Conservation (phyloP, 1,139 yeast species). For the Saccharomyces pastorianus region DNA sequence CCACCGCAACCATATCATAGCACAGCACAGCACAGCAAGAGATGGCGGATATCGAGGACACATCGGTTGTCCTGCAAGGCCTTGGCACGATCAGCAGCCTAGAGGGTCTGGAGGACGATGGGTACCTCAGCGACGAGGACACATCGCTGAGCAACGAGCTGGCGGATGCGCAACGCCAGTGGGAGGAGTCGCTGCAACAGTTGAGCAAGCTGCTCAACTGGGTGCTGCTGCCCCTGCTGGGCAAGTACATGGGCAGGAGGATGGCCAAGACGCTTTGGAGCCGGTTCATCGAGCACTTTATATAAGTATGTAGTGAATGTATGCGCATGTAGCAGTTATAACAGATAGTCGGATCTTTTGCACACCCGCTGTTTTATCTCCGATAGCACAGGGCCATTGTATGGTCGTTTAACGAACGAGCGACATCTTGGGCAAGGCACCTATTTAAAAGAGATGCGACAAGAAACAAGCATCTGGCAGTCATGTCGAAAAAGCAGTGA, state of each 20-base stretch:
- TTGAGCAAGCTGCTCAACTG: constrained; percentile 44
- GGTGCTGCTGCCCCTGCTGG: constrained; percentile 50
- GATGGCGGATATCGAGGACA: constrained; percentile 2
- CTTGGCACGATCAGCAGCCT: not conserved
- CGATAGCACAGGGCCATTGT: not conserved
- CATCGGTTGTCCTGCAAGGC: constrained; percentile 1
- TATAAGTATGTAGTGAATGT: not conserved
- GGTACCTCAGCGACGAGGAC: constrained; percentile 11
- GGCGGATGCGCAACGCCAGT: constrained; percentile 46
- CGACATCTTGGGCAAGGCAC: not conserved
- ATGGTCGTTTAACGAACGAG: not conserved
- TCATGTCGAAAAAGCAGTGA: not conserved
- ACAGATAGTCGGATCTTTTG: not conserved
- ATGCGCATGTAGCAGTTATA: not conserved
- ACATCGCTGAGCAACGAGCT: constrained; percentile 10
- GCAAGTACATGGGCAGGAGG: constrained; percentile 52
- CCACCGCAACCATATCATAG: not conserved
- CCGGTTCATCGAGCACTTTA: constrained; percentile 10
- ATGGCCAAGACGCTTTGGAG: constrained; percentile 37
- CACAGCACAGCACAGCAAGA: not conserved
- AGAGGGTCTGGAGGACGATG: constrained; percentile 7
- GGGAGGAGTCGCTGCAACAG: constrained; percentile 57
- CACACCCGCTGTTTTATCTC: not conserved
- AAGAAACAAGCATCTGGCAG: not conserved
- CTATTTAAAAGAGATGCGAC: not conserved